Conservation (phyloP, 306 rosid species). For the Pyrus communis region DNA sequence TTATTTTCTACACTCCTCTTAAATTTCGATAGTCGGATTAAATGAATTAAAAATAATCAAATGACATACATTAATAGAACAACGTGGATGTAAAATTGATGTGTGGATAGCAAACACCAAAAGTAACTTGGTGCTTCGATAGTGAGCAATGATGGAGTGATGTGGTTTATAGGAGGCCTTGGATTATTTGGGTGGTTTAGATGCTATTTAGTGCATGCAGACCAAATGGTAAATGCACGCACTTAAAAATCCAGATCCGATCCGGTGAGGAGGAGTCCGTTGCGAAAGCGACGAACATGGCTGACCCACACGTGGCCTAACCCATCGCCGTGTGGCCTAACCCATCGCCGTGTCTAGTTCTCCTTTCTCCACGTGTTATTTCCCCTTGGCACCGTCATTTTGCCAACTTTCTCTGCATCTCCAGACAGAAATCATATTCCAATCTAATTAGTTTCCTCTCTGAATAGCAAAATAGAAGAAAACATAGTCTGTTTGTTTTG, state of each 20-base stretch:
- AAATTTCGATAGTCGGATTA: no score
- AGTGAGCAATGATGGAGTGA: not conserved
- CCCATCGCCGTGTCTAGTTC: slow-evolving; percentile 18
- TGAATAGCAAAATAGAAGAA: not conserved
- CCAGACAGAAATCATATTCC: not conserved
- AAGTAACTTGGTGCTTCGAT: no score
- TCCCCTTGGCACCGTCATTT: not conserved
- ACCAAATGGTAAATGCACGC: not conserved
- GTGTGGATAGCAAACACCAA: no score
- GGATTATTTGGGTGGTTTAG: not conserved
- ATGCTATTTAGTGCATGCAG: not conserved
- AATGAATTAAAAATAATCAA: no score
- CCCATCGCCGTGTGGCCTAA: slow-evolving; percentile 22
- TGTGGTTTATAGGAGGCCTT: not conserved
- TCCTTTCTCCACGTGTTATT: not conserved
- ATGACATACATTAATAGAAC: no score
- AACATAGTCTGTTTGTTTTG: not conserved
- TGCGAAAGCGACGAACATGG: slow-evolving; percentile 23
- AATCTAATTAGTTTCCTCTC: not conserved
- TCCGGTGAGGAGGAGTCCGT: not conserved
- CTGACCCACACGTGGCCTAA: not conserved
- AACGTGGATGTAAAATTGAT: no score
- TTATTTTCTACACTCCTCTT: no score
- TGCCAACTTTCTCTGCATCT: not conserved
- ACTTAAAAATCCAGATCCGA: not conserved